Evolutionary conservation across 768 basidiomycete species (phyloP).

Genomic region (Termitomyces sp.): DNA sequence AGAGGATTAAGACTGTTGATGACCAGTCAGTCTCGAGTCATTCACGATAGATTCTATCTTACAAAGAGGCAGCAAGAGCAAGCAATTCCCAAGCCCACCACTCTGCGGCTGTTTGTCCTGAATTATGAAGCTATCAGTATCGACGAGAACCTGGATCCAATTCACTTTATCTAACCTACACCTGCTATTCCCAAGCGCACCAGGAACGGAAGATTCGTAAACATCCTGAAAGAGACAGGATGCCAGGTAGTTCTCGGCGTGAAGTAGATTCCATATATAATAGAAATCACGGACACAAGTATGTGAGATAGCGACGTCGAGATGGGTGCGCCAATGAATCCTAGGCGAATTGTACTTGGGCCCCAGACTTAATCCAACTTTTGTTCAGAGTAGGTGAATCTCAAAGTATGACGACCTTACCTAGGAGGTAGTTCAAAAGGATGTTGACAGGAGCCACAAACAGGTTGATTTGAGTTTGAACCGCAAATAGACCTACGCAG

Average conservation of each 20-base stretch:
- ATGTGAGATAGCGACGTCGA: slow-evolving; percentile 86
- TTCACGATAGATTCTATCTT: slow-evolving; percentile 10
- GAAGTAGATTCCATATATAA: slow-evolving; percentile 61
- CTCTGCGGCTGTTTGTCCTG: slow-evolving; percentile 78
- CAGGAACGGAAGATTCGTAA: slow-evolving; percentile 62
- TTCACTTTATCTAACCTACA: slow-evolving; percentile 39
- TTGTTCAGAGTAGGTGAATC: not conserved
- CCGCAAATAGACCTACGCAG: slow-evolving; percentile 6
- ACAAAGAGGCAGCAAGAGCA: slow-evolving; percentile 50
- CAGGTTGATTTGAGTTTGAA: slow-evolving; percentile 6
- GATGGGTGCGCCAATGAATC: slow-evolving; percentile 90
- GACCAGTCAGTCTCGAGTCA: not conserved
- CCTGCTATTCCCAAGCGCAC: slow-evolving; percentile 77
- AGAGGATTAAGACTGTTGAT: slow-evolving; percentile 65
- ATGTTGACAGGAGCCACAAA: slow-evolving; percentile 83
- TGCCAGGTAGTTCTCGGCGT: slow-evolving; percentile 76
- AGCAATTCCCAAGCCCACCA: slow-evolving; percentile 98
- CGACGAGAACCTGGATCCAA: not conserved
- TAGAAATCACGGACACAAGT: slow-evolving; percentile 59
- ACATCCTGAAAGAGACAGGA: slow-evolving; percentile 59
- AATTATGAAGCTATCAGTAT: not conserved
- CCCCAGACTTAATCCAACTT: slow-evolving; percentile 60
- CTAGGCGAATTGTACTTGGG: slow-evolving; percentile 67
- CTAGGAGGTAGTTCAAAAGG: slow-evolving; percentile 77
- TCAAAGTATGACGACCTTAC: slow-evolving; percentile 27